Evolutionary conservation across 805 yeast species (phyloP), one percentile per base, ranked within the genome.

Genomic region (Ogataea pignaliae): DNA sequence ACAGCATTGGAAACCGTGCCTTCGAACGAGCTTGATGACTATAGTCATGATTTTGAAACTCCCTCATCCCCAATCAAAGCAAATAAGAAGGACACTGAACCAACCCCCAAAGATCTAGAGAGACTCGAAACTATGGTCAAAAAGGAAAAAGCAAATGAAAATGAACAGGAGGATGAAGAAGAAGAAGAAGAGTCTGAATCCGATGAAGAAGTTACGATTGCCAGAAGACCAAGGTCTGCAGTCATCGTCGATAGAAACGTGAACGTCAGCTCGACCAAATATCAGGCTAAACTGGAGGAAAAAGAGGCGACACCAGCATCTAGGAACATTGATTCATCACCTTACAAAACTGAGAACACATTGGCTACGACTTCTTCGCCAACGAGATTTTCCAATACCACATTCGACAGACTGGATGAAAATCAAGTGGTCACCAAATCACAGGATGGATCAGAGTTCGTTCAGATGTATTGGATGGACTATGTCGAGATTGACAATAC

Each of bases 391-490:
- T 51, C 63, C 10, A 47, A 55, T 36, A 47, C 59, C 3, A 51
- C 63, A 1, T 56, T 60, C 46, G 64, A 60, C 34, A 60, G 59
- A 37, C 38, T 59, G 34, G 62, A 72, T 17, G 66, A 69, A 13
- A 63, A 64, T 30, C 65, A 71, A 9, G 64, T 64, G n/a, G 63
- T 70, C 3, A 40, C 50, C 15, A 42, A 46, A 21, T 36, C 40
- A 13, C 57, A 51, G 16, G 56, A 51, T 35, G 76, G 74, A 36
- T 53, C 72, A 1, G 48, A 45, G 1, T 40, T 52, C 2, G 75
- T 89, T 59, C 77, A 78, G 54, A 81, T 91, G 82, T 93, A 76
- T 63, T 93, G 97, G 97, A 66, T 86, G 29, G 99, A 93, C 64
- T 89, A 81, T 61, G 73, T 85, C 18, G 98, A 91, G 60, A 79